Conservation (phyloP, 805 yeast genomes). For the Cyberlindnera petersonii region DNA sequence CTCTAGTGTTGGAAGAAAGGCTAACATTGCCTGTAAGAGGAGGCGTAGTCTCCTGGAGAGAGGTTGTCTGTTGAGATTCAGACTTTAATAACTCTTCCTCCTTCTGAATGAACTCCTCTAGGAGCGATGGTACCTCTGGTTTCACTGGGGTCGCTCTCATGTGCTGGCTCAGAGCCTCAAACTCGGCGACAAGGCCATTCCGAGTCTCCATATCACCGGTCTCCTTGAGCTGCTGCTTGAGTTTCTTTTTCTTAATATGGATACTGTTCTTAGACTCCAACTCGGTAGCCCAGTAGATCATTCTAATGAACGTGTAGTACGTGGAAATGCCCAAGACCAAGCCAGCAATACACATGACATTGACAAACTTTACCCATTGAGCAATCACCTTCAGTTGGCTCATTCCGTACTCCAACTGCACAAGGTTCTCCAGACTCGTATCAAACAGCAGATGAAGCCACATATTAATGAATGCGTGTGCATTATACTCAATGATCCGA, state of each 20-base stretch:
- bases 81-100: conserved; percentile 4
- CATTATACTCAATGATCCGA: conserved; percentile 22
- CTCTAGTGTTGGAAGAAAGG: background rate
- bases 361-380: conserved; percentile 23
- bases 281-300: conserved; percentile 24
- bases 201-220: conserved; percentile 1
- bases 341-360: conserved; percentile 22
- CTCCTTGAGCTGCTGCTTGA: conserved; percentile 7
- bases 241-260: conserved; percentile 2
- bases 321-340: conserved; percentile 22
- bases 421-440: conserved; percentile 15
- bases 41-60: conserved; percentile 6
- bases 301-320: conserved; percentile 20
- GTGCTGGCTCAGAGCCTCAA: conserved; percentile 7
- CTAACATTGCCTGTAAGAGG: conserved; percentile 2
- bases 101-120: conserved; percentile 9
- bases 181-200: conserved; percentile 5
- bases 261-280: conserved; percentile 11
- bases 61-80: conserved; percentile 4
- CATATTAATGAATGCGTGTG: conserved; percentile 17
- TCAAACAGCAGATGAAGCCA: conserved; percentile 19
- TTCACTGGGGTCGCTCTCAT: background rate
- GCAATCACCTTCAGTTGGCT: conserved; percentile 19
- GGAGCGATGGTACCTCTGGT: conserved; percentile 3
- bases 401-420: conserved; percentile 17